These are phyloP conservation scores for Syzygium syzygioides DNA, from an alignment of 441 rosid genomes.

Conservation along the genomic window DNA sequence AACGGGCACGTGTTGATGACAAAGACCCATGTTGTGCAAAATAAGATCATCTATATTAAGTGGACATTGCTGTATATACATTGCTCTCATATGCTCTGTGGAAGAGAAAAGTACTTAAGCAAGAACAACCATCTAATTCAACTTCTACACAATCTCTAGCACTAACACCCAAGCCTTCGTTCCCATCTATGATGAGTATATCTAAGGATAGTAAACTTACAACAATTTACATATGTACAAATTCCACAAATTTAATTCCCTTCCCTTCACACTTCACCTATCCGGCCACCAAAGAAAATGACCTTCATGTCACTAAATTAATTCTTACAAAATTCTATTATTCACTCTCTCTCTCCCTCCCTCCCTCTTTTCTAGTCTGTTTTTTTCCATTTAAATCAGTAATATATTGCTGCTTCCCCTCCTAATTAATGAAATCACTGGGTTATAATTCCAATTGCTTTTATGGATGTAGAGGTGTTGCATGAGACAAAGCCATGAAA, in stretches of 20 bases:
- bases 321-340: neutral
- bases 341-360: neutral
- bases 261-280: neutral
- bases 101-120: neutral
- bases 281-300: neutral
- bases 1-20: neutral
- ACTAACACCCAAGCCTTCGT: neutral
- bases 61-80: neutral
- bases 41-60: neutral
- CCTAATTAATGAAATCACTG: neutral
- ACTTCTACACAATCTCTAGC: neutral
- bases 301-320: neutral
- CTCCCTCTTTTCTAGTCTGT: neutral
- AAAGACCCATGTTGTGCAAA: neutral
- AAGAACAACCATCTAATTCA: neutral
- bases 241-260: neutral
- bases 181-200: neutral
- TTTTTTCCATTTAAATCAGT: neutral
- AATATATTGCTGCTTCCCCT: neutral
- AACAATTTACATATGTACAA: neutral
- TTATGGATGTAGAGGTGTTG: neutral
- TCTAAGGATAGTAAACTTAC: neutral
- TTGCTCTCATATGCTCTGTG: neutral
- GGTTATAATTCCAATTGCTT: neutral
- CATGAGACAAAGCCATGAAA: constrained; percentile 8